Conservation (phyloP, 371 early-diverging fungal genomes). For the Umbelopsis sp. region DNA sequence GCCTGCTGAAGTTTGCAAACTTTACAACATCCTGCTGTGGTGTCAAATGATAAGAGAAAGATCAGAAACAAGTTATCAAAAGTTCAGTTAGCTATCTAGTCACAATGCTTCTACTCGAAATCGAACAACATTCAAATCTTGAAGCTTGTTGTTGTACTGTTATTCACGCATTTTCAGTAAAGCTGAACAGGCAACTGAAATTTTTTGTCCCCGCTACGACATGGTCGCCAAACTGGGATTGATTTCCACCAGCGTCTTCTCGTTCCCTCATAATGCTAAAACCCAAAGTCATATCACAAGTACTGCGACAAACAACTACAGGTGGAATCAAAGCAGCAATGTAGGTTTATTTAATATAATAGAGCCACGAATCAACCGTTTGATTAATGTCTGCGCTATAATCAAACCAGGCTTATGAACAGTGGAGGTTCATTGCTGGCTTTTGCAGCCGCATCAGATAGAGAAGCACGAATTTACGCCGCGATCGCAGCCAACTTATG, state of each 20-base stretch:
- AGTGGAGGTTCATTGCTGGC: slow-evolving; percentile 75
- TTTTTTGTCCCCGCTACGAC: too few relatives aligned
- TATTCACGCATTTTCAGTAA: too few relatives aligned
- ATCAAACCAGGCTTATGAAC: slow-evolving; percentile 61
- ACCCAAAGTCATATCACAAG: slow-evolving; percentile 69
- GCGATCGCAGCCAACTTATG: slow-evolving; percentile 82
- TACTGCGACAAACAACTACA: slow-evolving; percentile 67
- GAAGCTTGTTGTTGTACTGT: too few relatives aligned
- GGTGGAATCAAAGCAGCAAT: slow-evolving; percentile 69
- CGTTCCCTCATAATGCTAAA: slow-evolving; percentile 54
- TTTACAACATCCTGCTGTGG: too few relatives aligned
- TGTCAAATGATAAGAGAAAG: too few relatives aligned
- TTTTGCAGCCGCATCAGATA: slow-evolving; percentile 68
- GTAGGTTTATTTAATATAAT: slow-evolving; percentile 39
- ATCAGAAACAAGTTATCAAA: too few relatives aligned
- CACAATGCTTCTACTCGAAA: too few relatives aligned
- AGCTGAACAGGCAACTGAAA: too few relatives aligned
- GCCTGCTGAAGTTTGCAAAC: too few relatives aligned
- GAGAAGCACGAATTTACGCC: slow-evolving; percentile 67
- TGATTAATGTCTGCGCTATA: not conserved
- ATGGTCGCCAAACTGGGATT: too few relatives aligned
- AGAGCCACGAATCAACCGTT: slow-evolving; percentile 5
- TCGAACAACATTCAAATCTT: too few relatives aligned
- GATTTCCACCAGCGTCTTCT: not conserved
- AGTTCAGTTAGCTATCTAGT: too few relatives aligned